A percentile compares a stretch with the other conserved stretches of the same genome.
phyloP scores from a whole-genome alignment of 164 flowering plant species.

The Piper betle region DNA sequence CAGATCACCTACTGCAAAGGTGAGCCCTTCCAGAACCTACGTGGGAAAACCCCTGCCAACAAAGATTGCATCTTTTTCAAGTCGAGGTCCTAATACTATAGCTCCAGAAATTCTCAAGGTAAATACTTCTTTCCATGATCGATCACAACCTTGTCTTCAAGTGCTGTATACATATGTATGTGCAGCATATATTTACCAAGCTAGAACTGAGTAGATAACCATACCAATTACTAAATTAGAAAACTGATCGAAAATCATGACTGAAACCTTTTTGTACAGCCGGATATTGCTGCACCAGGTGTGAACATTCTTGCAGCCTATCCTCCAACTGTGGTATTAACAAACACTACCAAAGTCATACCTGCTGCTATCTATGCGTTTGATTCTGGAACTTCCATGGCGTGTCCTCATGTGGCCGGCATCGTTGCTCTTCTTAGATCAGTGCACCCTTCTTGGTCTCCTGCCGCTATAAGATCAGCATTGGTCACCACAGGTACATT shows the following conservation, averaged over 20 bases:
- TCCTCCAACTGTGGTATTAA: background rate
- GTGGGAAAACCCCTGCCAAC: no score
- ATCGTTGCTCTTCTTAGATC: conserved; percentile 43
- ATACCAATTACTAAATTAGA: no score
- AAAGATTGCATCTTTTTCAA: no score
- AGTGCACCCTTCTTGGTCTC: conserved; percentile 40
- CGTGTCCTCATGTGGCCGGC: conserved; percentile 42
- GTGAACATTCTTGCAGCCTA: conserved; percentile 15
- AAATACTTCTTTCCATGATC: background rate
- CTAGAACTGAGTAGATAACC: no score
- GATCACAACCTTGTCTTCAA: background rate
- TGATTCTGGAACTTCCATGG: conserved; percentile 52
- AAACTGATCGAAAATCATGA: no score
- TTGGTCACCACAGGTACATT: conserved; percentile 39
- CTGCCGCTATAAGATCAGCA: conserved; percentile 52
- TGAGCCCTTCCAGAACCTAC: background rate
- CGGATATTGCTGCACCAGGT: conserved; percentile 19
- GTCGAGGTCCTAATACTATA: conserved; percentile 34
- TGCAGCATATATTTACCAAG: no score
- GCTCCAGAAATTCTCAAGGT: conserved; percentile 33
- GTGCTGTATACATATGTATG: background rate
- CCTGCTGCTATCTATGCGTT: conserved; percentile 3
- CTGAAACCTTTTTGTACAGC: background rate
- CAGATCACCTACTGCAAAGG: conserved; percentile 4
- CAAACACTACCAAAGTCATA: background rate